These are phyloP conservation scores for Tolypocladium pustulatum DNA, from an alignment of 2,329 filamentous ascomycete genomes.

Conservation along the genomic window DNA sequence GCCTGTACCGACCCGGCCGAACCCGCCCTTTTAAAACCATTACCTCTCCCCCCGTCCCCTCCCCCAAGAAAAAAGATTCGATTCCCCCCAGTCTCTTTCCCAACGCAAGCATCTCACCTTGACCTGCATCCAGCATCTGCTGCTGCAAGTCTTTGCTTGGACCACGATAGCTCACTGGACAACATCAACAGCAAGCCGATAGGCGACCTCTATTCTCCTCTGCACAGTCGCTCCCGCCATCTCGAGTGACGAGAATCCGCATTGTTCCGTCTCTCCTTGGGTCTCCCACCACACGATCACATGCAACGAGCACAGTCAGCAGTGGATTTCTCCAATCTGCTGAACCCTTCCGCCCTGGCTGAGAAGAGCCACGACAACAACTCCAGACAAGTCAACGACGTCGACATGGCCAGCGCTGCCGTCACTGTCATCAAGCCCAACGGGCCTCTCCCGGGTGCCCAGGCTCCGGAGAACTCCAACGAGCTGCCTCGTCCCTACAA, in stretches of 20 bases:
- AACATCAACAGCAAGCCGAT: background rate
- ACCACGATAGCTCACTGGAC: background rate
- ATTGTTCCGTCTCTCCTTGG: background rate
- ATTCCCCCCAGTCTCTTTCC: slow-evolving; percentile 6
- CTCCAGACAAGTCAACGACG: slow-evolving; percentile 21
- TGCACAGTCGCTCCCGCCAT: background rate
- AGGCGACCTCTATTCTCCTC: background rate
- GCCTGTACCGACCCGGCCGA: slow-evolving; percentile 18
- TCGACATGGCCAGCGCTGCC: slow-evolving; percentile 39
- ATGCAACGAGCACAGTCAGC: slow-evolving; percentile 67
- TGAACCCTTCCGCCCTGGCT: slow-evolving; percentile 42
- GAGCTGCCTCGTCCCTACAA: slow-evolving; percentile 96
- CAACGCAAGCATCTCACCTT: slow-evolving; percentile 5
- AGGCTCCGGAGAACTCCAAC: slow-evolving; percentile 41
- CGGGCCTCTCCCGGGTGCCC: slow-evolving; percentile 50
- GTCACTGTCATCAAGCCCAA: slow-evolving; percentile 51
- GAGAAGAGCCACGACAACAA: slow-evolving; percentile 12
- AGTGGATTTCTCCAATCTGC: slow-evolving; percentile 66
- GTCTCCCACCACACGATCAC: slow-evolving; percentile 31
- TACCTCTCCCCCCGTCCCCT: slow-evolving; percentile 11
- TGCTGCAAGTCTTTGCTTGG: background rate
- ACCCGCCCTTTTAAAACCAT: slow-evolving; percentile 21
- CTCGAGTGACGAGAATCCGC: background rate
- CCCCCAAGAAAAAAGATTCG: slow-evolving; percentile 8
- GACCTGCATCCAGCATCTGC: background rate